Conservation (phyloP, 2,329 filamentous ascomycete genomes). For the Sporothrix pallida region DNA sequence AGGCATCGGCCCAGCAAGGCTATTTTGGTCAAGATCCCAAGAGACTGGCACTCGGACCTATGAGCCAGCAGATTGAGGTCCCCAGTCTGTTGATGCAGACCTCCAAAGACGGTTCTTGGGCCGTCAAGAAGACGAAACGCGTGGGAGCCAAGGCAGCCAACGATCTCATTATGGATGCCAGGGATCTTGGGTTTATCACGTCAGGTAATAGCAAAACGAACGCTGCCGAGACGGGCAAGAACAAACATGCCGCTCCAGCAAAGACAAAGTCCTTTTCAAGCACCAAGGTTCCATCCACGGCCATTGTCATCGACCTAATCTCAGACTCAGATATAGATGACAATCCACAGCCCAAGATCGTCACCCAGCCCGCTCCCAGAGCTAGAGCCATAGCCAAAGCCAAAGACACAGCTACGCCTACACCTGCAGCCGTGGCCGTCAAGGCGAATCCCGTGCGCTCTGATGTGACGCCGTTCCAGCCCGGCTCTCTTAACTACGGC, state of each 20-base stretch:
- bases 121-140: too few relatives aligned
- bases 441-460: background rate
- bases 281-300: background rate
- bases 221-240: background rate
- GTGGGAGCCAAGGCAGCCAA: background rate
- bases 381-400: too few relatives aligned
- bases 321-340: background rate
- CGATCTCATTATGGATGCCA: background rate
- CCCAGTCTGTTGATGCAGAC: constrained; percentile 18
- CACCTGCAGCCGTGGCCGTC: background rate
- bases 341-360: background rate
- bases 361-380: too few relatives aligned
- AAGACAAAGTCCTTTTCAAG: background rate
- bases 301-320: constrained; percentile 7
- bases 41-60: background rate
- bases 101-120: background rate
- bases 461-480: constrained; percentile 59
- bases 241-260: background rate
- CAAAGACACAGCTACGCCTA: too few relatives aligned
- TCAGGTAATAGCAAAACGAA: background rate
- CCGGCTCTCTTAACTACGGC: constrained; percentile 67
- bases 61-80: background rate
- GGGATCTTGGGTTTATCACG: background rate
- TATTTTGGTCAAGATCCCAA: background rate
- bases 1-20: background rate